These are phyloP conservation scores for Aspergillus ochraceoroseus DNA, from an alignment of 2,329 filamentous ascomycete species.

Conservation along the genomic window DNA sequence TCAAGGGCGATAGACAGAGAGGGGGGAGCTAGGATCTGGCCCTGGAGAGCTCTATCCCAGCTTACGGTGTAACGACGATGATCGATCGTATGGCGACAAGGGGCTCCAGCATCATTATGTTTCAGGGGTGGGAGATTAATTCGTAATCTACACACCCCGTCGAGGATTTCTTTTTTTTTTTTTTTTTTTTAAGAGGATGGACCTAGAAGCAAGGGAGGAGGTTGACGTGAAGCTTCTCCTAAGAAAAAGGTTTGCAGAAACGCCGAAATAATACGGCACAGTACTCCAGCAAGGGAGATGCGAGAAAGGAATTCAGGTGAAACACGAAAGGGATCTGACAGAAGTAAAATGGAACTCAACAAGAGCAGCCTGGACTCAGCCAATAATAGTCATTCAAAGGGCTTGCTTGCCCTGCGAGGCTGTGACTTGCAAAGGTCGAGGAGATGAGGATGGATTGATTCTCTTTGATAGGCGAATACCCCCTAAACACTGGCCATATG, in stretches of 20 bases:
- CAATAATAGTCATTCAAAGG: slow-evolving; percentile 2
- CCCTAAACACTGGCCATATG: too few relatives aligned
- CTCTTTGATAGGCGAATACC: too few relatives aligned
- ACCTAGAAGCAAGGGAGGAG: background rate
- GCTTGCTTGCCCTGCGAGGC: slow-evolving; percentile 3
- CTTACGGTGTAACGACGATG: too few relatives aligned
- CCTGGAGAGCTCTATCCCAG: background rate
- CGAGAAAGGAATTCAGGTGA: slow-evolving; percentile 9
- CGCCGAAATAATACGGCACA: background rate
- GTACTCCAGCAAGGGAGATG: slow-evolving; percentile 7
- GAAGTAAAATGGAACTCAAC: background rate
- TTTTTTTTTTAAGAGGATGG: too few relatives aligned
- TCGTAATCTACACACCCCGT: too few relatives aligned
- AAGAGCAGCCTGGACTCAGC: background rate
- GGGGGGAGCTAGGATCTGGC: background rate
- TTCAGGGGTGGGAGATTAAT: background rate
- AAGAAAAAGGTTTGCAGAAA: too few relatives aligned
- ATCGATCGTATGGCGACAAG: background rate
- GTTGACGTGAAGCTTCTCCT: background rate
- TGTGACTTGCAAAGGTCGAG: background rate
- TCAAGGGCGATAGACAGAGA: slow-evolving; percentile 6
- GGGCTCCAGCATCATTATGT: background rate
- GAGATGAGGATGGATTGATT: background rate
- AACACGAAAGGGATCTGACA: slow-evolving; percentile 8
- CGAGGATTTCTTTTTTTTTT: too few relatives aligned